These are phyloP conservation scores for Epichloe typhina DNA, from an alignment of 2,329 filamentous ascomycete species.

Conservation along the genomic window DNA sequence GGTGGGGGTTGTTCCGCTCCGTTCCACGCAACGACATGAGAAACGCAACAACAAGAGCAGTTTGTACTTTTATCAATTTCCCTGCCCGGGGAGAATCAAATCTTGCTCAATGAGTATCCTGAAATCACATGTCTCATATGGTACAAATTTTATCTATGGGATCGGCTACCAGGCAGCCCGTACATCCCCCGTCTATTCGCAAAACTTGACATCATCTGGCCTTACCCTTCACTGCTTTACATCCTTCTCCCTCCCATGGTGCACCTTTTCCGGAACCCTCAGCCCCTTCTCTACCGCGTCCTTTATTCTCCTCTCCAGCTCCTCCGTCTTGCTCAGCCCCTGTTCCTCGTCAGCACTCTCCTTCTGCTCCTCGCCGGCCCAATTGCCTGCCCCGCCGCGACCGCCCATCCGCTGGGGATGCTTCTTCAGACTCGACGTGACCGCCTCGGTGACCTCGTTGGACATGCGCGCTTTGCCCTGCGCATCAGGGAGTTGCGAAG, in stretches of 20 bases:
- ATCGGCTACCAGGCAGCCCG: no score
- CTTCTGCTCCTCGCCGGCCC: slow-evolving; percentile 19
- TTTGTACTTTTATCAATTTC: no score
- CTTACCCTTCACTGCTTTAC: neutral
- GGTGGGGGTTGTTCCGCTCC: slow-evolving; percentile 12
- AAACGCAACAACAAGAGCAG: neutral
- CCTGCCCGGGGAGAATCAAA: no score
- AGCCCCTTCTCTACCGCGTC: slow-evolving; percentile 35
- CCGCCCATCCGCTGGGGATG: slow-evolving; percentile 21
- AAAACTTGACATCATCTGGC: neutral
- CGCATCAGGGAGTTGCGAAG: slow-evolving; percentile 19
- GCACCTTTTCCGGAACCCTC: slow-evolving; percentile 32
- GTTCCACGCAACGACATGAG: neutral
- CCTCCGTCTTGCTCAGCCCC: slow-evolving; percentile 19
- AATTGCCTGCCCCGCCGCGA: slow-evolving; percentile 47
- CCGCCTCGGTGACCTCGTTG: slow-evolving; percentile 20
- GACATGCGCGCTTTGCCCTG: slow-evolving; percentile 22
- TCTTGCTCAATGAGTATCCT: no score
- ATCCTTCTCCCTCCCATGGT: slow-evolving; percentile 17
- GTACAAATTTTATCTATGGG: no score
- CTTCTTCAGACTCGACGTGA: slow-evolving; percentile 18
- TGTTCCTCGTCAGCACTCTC: slow-evolving; percentile 11
- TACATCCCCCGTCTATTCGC: no score
- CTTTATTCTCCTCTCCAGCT: slow-evolving; percentile 28
- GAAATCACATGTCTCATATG: no score